Percentiles rank a stretch among this genome's conserved stretches.
These are phyloP conservation scores for Blastobotrys robertii DNA, from an alignment of 805 yeast genomes.

Conservation along the genomic window DNA sequence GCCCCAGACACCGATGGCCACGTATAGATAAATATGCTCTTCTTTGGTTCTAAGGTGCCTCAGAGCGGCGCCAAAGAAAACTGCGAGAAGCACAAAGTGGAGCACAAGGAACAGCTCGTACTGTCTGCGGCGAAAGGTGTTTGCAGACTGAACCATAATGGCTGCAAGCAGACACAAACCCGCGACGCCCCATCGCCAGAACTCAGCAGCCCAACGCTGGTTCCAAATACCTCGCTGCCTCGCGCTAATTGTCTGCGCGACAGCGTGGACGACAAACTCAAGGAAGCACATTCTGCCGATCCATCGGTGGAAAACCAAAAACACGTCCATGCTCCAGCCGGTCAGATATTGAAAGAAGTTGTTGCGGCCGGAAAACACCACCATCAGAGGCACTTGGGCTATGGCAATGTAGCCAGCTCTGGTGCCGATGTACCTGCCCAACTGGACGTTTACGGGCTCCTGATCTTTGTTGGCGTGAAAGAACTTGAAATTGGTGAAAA, in stretches of 20 bases:
- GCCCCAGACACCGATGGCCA: constrained; percentile 16
- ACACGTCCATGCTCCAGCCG: constrained; percentile 53
- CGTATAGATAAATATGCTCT: constrained; percentile 25
- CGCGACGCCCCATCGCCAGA: constrained; percentile 33
- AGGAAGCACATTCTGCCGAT: constrained; percentile 18
- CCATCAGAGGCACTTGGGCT: constrained; percentile 31
- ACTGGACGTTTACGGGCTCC: too few relatives aligned
- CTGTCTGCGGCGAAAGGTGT: constrained; percentile 37
- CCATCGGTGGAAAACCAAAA: constrained; percentile 47
- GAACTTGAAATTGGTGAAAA: constrained; percentile 12
- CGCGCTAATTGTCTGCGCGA: constrained; percentile 11
- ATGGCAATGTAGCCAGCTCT: constrained; percentile 35
- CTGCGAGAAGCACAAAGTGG: constrained; percentile 44
- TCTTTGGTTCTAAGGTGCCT: background rate
- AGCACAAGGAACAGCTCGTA: constrained; percentile 49
- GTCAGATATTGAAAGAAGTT: constrained; percentile 53
- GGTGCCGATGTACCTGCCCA: background rate
- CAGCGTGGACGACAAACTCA: constrained; percentile 20
- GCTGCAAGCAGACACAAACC: constrained; percentile 34
- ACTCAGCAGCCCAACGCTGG: background rate
- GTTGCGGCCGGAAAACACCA: constrained; percentile 54
- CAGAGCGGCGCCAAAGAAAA: constrained; percentile 14
- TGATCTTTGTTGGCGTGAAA: constrained; percentile 8
- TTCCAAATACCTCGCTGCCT: constrained; percentile 24
- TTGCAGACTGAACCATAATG: constrained; percentile 39